phyloP scores from a whole-genome alignment of 805 yeast species.

The Myxozyma udenii region DNA sequence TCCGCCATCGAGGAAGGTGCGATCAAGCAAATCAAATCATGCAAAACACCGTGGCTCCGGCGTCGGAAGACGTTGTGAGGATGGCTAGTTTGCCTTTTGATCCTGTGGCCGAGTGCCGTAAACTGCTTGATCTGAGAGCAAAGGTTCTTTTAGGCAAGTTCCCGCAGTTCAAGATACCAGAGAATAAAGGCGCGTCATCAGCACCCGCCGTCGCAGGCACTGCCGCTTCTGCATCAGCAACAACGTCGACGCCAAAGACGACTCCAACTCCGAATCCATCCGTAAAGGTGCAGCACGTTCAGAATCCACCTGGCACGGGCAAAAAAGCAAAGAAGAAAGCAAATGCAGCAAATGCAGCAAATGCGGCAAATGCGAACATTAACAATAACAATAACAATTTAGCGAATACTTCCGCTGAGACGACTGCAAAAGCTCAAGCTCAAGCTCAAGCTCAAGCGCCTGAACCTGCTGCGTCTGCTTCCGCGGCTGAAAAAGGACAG shows the following conservation, averaged over 20 bases:
- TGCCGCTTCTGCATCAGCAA: too few species aligned
- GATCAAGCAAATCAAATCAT: too few species aligned
- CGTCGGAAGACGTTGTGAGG: neutral
- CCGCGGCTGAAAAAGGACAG: neutral
- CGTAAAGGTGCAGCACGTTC: too few species aligned
- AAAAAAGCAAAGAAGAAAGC: too few species aligned
- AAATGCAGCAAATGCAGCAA: too few species aligned
- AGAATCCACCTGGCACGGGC: too few species aligned
- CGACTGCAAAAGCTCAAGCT: neutral
- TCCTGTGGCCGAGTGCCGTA: slow-evolving; percentile 25
- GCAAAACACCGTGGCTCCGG: too few species aligned
- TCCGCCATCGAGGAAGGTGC: too few species aligned
- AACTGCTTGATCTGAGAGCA: slow-evolving; percentile 22
- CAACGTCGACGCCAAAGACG: too few species aligned
- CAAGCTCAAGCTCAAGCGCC: neutral
- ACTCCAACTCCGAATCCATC: too few species aligned
- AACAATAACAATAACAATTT: neutral
- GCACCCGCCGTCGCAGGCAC: neutral
- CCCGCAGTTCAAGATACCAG: slow-evolving; percentile 17
- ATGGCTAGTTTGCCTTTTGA: slow-evolving; percentile 18
- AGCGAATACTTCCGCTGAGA: neutral
- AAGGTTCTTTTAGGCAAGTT: slow-evolving; percentile 18
- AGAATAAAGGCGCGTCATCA: neutral
- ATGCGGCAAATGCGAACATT: neutral
- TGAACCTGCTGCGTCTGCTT: neutral